These are phyloP conservation scores for Penicillium nucicola DNA, from an alignment of 495 filamentous ascomycete species.

Conservation along the genomic window DNA sequence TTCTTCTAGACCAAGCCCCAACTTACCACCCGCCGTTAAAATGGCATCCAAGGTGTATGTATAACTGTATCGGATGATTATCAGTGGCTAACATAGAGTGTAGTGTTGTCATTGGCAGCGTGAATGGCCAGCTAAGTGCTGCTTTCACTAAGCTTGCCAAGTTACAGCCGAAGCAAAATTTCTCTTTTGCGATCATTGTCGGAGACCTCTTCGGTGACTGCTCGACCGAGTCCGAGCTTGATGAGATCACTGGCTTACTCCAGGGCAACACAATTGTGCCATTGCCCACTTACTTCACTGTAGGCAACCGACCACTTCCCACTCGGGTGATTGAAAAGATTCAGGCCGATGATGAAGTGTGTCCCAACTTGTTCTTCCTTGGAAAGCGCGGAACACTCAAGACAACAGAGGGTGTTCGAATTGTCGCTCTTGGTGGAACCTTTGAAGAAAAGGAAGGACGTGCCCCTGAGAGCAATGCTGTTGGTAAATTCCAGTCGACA, in stretches of 20 bases:
- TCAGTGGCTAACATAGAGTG: slow-evolving; percentile 3
- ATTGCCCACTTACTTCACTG: slow-evolving; percentile 81
- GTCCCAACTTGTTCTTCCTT: slow-evolving; percentile 81
- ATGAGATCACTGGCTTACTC: slow-evolving; percentile 62
- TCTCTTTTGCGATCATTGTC: slow-evolving; percentile 76
- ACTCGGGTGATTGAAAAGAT: slow-evolving; percentile 64
- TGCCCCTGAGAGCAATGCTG: slow-evolving; percentile 21
- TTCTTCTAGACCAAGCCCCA: not conserved
- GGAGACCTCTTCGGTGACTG: slow-evolving; percentile 72
- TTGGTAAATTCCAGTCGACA: slow-evolving; percentile 24
- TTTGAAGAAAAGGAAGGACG: slow-evolving; percentile 9
- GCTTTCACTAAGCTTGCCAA: slow-evolving; percentile 75
- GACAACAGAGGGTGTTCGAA: slow-evolving; percentile 83
- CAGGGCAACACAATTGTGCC: slow-evolving; percentile 67
- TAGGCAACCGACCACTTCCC: slow-evolving; percentile 69
- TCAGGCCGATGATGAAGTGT: slow-evolving; percentile 75
- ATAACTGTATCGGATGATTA: not conserved
- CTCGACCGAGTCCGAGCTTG: slow-evolving; percentile 47
- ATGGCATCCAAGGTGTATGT: slow-evolving; percentile 69
- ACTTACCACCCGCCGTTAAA: not conserved
- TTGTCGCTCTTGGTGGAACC: slow-evolving; percentile 75
- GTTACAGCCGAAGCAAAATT: slow-evolving; percentile 79
- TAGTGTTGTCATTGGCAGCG: slow-evolving; percentile 77
- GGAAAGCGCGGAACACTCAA: slow-evolving; percentile 81
- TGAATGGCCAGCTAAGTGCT: slow-evolving; percentile 68